Evolutionary conservation across 768 basidiomycete species (phyloP).

Genomic region (Kwoniella botswanensis): DNA sequence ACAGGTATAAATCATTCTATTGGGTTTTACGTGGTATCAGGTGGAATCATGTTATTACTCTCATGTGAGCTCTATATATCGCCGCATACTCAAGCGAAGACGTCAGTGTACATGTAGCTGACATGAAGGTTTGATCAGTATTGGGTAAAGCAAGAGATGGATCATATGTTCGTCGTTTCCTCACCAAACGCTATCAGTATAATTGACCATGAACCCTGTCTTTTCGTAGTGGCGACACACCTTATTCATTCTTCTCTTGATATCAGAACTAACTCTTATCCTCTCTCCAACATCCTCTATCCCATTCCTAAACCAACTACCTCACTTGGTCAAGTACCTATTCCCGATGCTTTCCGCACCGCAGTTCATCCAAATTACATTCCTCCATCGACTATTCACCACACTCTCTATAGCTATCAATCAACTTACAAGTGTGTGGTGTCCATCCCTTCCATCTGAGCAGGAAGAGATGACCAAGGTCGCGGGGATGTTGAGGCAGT

Average conservation of each 20-base stretch:
- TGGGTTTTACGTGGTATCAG: conserved; percentile 48
- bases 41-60: conserved; percentile 44
- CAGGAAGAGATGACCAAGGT: conserved; percentile 24
- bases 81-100: no score
- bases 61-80: conserved; percentile 24
- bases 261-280: conserved; percentile 40
- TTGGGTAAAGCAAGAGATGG: conserved; percentile 40
- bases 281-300: conserved; percentile 27
- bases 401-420: conserved; percentile 36
- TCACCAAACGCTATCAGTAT: background rate
- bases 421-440: conserved; percentile 48
- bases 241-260: conserved; percentile 39
- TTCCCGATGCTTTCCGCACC: conserved; percentile 1
- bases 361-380: conserved; percentile 37
- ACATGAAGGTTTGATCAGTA: conserved; percentile 18
- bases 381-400: conserved; percentile 40
- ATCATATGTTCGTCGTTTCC: conserved; percentile 35
- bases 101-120: background rate
- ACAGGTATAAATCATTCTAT: conserved; percentile 33
- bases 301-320: background rate
- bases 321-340: background rate
- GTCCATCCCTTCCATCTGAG: conserved; percentile 1
- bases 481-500: conserved; percentile 12
- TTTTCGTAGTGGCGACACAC: conserved; percentile 39
- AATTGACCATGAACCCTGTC: conserved; percentile 4